Evolutionary conservation across 2,329 filamentous ascomycete genomes (phyloP).

Genomic region (Tolypocladium inflatum): DNA sequence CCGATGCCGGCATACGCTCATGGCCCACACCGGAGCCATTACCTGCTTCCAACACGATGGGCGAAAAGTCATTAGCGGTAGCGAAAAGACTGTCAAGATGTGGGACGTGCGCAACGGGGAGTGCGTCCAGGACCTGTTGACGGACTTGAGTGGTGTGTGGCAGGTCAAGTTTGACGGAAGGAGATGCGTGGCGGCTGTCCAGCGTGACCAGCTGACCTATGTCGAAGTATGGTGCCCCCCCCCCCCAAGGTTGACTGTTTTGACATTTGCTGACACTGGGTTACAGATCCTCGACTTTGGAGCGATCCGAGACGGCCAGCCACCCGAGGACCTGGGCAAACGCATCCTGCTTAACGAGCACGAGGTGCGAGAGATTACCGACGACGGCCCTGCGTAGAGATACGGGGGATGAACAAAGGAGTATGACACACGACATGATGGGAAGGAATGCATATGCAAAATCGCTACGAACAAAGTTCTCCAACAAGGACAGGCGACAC

Average conservation of each 20-base stretch:
- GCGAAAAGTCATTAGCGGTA: slow-evolving; percentile 92
- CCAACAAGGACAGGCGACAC: not conserved
- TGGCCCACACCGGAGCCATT: slow-evolving; percentile 91
- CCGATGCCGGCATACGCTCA: slow-evolving; percentile 80
- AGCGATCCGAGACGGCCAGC: slow-evolving; percentile 78
- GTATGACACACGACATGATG: not conserved
- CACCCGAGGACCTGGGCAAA: slow-evolving; percentile 65
- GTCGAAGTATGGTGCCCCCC: slow-evolving; percentile 73
- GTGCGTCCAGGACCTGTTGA: slow-evolving; percentile 85
- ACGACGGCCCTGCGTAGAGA: slow-evolving; percentile 25
- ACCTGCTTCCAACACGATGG: slow-evolving; percentile 98
- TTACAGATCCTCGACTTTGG: slow-evolving; percentile 91
- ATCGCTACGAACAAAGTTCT: slow-evolving; percentile 2
- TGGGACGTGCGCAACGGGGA: slow-evolving; percentile 93
- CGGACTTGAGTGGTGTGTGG: slow-evolving; percentile 94
- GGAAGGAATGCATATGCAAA: slow-evolving; percentile 5
- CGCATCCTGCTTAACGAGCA: slow-evolving; percentile 59
- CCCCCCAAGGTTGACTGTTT: too few species aligned
- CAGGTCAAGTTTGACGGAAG: slow-evolving; percentile 97
- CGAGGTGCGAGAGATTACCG: slow-evolving; percentile 41
- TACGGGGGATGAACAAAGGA: not conserved
- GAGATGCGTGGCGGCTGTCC: slow-evolving; percentile 90
- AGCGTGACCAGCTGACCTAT: slow-evolving; percentile 85
- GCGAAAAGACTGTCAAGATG: slow-evolving; percentile 94
- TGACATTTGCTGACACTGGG: not conserved